phyloP scores from a whole-genome alignment of 768 basidiomycete species.

The Podaxis sp. region DNA sequence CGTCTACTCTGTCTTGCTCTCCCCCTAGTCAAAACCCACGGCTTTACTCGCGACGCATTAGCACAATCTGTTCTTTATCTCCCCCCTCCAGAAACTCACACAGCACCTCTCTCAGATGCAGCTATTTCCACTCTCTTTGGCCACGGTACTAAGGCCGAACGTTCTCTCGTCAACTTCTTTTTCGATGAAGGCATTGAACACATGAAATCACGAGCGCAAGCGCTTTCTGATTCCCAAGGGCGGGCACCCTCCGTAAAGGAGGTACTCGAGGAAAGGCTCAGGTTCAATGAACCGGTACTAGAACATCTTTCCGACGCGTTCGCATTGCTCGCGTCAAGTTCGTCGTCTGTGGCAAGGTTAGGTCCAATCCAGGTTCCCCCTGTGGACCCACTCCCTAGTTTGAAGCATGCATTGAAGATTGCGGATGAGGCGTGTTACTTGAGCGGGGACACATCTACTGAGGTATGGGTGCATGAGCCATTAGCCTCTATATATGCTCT shows the following conservation, averaged over 20 bases:
- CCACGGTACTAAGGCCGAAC: conserved; percentile 60
- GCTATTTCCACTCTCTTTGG: conserved; percentile 79
- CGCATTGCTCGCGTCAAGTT: conserved; percentile 60
- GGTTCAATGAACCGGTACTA: conserved; percentile 68
- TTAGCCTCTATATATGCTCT: background rate
- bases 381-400: conserved; percentile 58
- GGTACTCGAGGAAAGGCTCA: conserved; percentile 55
- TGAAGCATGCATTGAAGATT: conserved; percentile 59
- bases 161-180: conserved; percentile 72
- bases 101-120: conserved; percentile 63
- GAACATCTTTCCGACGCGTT: conserved; percentile 72
- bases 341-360: conserved; percentile 19
- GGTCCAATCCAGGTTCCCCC: conserved; percentile 34
- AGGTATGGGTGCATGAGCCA: conserved; percentile 37
- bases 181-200: conserved; percentile 58
- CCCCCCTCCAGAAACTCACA: conserved; percentile 44
- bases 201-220: conserved; percentile 36
- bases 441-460: conserved; percentile 51
- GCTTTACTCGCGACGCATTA: conserved; percentile 74
- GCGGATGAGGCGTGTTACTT: conserved; percentile 73
- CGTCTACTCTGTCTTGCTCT: conserved; percentile 60
- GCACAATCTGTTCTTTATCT: conserved; percentile 62
- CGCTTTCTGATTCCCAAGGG: conserved; percentile 11
- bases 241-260: conserved; percentile 40
- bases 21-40: conserved; percentile 63